phyloP scores from a whole-genome alignment of 345 rosid genomes.

The Cardamine occulta region DNA sequence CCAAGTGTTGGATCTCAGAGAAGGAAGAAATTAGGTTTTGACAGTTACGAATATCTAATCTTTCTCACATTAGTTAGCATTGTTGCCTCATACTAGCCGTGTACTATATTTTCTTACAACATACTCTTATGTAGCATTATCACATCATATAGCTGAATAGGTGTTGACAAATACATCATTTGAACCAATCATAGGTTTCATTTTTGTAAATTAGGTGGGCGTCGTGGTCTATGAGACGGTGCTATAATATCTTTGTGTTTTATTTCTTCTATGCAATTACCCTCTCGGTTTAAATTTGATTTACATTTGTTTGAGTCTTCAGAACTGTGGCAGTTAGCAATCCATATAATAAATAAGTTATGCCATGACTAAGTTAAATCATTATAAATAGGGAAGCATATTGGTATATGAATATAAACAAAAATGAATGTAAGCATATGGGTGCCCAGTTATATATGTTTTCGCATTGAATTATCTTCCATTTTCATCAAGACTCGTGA shows the following conservation, averaged over 20 bases:
- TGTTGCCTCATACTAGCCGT: background rate
- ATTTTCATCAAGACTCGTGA: slow-evolving; percentile 11
- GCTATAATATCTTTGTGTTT: background rate
- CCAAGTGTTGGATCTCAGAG: background rate
- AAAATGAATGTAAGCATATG: slow-evolving; percentile 19
- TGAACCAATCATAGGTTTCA: slow-evolving; percentile 4
- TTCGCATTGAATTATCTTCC: slow-evolving; percentile 17
- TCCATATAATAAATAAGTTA: background rate
- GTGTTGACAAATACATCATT: slow-evolving; percentile 17
- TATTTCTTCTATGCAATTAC: background rate
- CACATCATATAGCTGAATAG: slow-evolving; percentile 12
- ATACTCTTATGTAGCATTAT: background rate
- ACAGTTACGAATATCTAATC: background rate
- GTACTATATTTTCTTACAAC: slow-evolving; percentile 3
- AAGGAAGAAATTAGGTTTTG: background rate
- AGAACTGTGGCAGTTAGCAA: background rate
- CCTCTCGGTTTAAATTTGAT: background rate
- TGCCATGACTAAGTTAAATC: background rate
- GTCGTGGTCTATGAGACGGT: background rate
- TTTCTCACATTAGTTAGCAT: slow-evolving; percentile 13
- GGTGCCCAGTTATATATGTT: slow-evolving; percentile 7
- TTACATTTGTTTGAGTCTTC: background rate
- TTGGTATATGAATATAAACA: background rate
- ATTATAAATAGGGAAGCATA: slow-evolving; percentile 4
- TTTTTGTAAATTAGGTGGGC: slow-evolving; percentile 21